Conservation (phyloP, 225 moss, liverwort and hornwort species). For the Physcomitrellopsis africana region DNA sequence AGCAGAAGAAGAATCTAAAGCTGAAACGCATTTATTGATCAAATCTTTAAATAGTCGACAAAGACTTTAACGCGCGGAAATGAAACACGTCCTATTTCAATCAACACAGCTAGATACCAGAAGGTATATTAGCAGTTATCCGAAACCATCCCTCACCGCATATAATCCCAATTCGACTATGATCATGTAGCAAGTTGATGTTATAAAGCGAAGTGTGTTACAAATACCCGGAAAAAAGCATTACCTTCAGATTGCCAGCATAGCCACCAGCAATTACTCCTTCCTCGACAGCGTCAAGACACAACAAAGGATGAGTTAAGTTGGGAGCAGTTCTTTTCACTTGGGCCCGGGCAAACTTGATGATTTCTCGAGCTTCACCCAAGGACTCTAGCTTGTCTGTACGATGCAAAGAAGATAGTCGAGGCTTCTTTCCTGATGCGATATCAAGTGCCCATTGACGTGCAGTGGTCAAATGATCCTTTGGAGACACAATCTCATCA, state of each 20-base stretch:
- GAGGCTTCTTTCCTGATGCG: slow-evolving; percentile 70
- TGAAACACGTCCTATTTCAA: not conserved
- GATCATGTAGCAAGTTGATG: not conserved
- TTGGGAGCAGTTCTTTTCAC: slow-evolving; percentile 92
- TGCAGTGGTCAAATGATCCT: slow-evolving; percentile 72
- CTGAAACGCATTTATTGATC: not conserved
- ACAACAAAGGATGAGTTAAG: slow-evolving; percentile 76
- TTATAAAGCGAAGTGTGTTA: not conserved
- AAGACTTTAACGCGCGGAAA: not conserved
- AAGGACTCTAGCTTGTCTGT: slow-evolving; percentile 90
- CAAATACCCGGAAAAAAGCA: slow-evolving; percentile 16
- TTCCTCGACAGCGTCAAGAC: slow-evolving; percentile 94
- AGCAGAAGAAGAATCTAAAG: too few relatives aligned
- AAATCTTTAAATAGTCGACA: not conserved
- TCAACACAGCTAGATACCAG: too few relatives aligned
- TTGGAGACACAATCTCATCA: slow-evolving; percentile 66
- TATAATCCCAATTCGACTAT: not conserved
- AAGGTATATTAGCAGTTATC: slow-evolving; percentile 17
- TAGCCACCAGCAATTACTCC: slow-evolving; percentile 89
- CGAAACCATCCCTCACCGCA: not conserved
- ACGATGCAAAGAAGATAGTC: slow-evolving; percentile 74
- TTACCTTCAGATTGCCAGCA: slow-evolving; percentile 86
- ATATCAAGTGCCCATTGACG: slow-evolving; percentile 94
- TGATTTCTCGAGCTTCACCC: slow-evolving; percentile 88
- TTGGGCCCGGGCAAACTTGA: slow-evolving; percentile 93